Conservation (phyloP, 768 basidiomycete genomes). For the Arthromyces matolae region DNA sequence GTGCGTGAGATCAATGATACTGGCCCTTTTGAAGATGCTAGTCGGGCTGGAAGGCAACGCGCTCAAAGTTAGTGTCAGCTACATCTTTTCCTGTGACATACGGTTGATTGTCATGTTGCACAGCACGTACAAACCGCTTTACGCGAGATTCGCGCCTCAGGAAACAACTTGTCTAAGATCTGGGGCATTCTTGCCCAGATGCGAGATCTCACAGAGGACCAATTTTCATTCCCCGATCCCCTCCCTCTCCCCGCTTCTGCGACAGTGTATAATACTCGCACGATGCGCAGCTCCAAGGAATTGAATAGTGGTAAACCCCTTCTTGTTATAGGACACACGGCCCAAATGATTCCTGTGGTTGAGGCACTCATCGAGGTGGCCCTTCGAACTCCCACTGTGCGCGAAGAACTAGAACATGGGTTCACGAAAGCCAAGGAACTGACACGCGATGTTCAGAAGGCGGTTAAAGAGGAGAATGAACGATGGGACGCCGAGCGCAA, state of each 20-base stretch:
- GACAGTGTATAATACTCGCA: slow-evolving; percentile 45
- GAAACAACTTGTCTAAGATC: slow-evolving; percentile 57
- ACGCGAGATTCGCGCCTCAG: slow-evolving; percentile 49
- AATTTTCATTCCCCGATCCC: slow-evolving; percentile 50
- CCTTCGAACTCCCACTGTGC: slow-evolving; percentile 42
- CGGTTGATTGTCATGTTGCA: neutral
- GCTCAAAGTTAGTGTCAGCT: slow-evolving; percentile 28
- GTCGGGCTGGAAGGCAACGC: slow-evolving; percentile 38
- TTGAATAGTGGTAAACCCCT: slow-evolving; percentile 6
- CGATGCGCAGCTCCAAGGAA: slow-evolving; percentile 32
- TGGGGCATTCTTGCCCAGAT: slow-evolving; percentile 54
- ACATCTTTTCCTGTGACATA: neutral
- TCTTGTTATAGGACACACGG: slow-evolving; percentile 36
- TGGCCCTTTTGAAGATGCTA: slow-evolving; percentile 57
- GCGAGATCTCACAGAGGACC: slow-evolving; percentile 28
- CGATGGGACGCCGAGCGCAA: slow-evolving; percentile 49
- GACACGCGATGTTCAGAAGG: slow-evolving; percentile 48
- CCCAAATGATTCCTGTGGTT: slow-evolving; percentile 68
- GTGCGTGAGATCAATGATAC: slow-evolving; percentile 59
- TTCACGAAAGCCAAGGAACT: slow-evolving; percentile 52
- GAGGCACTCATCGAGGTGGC: slow-evolving; percentile 52
- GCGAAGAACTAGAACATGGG: slow-evolving; percentile 61
- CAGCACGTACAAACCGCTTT: slow-evolving; percentile 43
- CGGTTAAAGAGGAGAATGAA: slow-evolving; percentile 52
- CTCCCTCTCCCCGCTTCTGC: slow-evolving; percentile 46